Conservation (phyloP, 495 filamentous ascomycete genomes). For the Penicillium tannophilum region DNA sequence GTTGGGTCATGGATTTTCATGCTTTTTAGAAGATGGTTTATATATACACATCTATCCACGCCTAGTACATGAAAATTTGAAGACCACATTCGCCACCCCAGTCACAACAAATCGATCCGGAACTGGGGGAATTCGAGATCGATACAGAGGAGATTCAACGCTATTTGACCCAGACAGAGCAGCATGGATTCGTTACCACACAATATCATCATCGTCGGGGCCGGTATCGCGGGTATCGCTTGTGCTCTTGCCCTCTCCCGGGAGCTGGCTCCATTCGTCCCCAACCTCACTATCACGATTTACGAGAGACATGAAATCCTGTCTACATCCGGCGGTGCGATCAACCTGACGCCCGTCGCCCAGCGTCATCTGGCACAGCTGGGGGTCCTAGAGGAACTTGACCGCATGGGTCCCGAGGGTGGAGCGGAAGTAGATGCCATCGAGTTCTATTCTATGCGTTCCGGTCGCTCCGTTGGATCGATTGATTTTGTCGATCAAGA, state of each 20-base stretch:
- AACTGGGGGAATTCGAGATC: not conserved
- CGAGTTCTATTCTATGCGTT: slow-evolving; percentile 53
- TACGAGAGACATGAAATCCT: slow-evolving; percentile 59
- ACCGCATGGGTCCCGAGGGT: slow-evolving; percentile 43
- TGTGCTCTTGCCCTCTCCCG: slow-evolving; percentile 55
- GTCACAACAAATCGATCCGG: not conserved
- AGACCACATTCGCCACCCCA: too few relatives aligned
- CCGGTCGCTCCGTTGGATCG: slow-evolving; percentile 46
- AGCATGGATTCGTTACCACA: slow-evolving; percentile 26
- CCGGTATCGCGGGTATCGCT: slow-evolving; percentile 58
- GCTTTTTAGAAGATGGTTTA: not conserved
- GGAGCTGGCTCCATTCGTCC: slow-evolving; percentile 45
- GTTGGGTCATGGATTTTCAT: not conserved
- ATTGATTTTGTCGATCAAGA: slow-evolving; percentile 43
- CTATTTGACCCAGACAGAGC: not conserved
- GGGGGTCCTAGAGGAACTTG: slow-evolving; percentile 50
- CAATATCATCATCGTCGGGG: slow-evolving; percentile 54
- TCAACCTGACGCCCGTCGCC: slow-evolving; percentile 65
- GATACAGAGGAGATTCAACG: not conserved
- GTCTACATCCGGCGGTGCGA: slow-evolving; percentile 60
- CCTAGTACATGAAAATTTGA: too few relatives aligned
- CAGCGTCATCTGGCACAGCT: slow-evolving; percentile 59
- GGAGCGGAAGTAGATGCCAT: slow-evolving; percentile 56
- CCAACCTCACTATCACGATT: slow-evolving; percentile 51
- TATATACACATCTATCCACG: not conserved